Evolutionary conservation across 225 moss, liverwort and hornwort species (phyloP).

Genomic region (Polytrichum commune): DNA sequence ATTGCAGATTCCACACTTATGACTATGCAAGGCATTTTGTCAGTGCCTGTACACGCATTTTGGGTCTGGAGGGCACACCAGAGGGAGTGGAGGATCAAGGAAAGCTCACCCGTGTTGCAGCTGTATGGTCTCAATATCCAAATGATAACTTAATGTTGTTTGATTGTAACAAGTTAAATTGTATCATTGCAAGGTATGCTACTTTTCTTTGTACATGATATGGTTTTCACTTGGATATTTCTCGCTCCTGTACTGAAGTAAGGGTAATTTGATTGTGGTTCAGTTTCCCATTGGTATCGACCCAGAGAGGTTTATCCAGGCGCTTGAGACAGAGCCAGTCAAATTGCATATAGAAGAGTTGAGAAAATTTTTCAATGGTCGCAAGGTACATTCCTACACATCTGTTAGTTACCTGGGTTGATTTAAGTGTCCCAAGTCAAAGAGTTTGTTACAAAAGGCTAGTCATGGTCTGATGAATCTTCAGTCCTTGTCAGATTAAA

Average conservation of each 20-base stretch:
- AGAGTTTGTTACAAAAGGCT: not conserved
- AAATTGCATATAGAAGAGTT: constrained; percentile 54
- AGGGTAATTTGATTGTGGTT: not conserved
- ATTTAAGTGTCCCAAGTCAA: too few species aligned
- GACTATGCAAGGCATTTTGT: constrained; percentile 94
- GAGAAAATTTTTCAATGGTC: constrained; percentile 53
- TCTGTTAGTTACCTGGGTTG: too few species aligned
- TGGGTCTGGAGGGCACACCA: constrained; percentile 91
- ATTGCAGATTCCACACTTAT: constrained; percentile 75
- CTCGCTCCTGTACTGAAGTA: not conserved
- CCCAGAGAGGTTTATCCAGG: constrained; percentile 64
- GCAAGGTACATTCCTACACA: constrained; percentile 32
- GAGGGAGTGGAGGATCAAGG: constrained; percentile 93
- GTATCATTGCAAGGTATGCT: too few species aligned
- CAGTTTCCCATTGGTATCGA: constrained; percentile 94
- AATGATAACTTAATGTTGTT: not conserved
- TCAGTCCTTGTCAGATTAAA: not conserved
- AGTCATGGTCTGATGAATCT: constrained; percentile 7
- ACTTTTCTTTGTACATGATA: too few species aligned
- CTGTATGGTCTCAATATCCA: constrained; percentile 30
- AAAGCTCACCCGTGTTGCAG: constrained; percentile 80
- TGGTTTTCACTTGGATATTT: too few species aligned
- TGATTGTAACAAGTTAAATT: too few species aligned
- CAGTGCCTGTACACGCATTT: constrained; percentile 80
- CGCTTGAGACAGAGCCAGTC: constrained; percentile 64